Base-by-base conservation (phyloP, 116 monocot genomes). In the Trichopus zeylanicus region DNA sequence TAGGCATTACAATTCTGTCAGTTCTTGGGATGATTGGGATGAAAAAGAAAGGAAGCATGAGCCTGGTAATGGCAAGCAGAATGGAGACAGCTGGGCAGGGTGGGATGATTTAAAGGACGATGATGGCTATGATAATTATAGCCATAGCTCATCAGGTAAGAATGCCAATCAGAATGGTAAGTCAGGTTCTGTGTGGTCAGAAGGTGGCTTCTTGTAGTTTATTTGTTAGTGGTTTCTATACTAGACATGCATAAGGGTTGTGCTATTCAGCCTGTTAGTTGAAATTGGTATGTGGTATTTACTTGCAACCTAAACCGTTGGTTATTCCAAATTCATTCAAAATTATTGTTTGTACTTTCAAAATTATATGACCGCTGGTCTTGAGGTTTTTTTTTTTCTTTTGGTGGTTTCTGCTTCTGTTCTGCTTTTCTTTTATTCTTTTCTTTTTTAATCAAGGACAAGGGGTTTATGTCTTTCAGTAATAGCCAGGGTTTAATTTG, bases 21-120 rank as follows among this genome's bases (percentile, higher is more conserved):
- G 60, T 31, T 84, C 85, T 10, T 85, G 93, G 93, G 88, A 93
- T 71, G 82, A 82, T 60, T 93, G 88, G 85, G 82, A 72, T 32
- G 68, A 69, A 22, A 68, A 68, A 23, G 58, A 26, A 26, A 62
- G n/a, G 39, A 67, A 68, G 29, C 62, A 29, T 12, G 66, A 72
- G 26, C 26, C 67, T 15, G 60, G 27, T 3, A 72, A 58, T 22
- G 31, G 37, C 18, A 54, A 46, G 29, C 64, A 72, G 7, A 57
- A 51, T 9, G 75, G 65, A 1, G 69, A 68, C 4, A 65, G 35
- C 34, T 84, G 83, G 83, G 72, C 69, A 0, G 83, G 83, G 1
- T 84, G 83, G 83, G 83, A 84, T 33, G 75, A 84, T 66, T 74
- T 25, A 16, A 78, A 82, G 22, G 78, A 83, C 1, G 21, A 24